Percentiles rank a stretch among this genome's conserved stretches.
These are phyloP conservation scores for Tuber magnatum DNA, from an alignment of 495 filamentous ascomycete genomes.

Conservation along the genomic window DNA sequence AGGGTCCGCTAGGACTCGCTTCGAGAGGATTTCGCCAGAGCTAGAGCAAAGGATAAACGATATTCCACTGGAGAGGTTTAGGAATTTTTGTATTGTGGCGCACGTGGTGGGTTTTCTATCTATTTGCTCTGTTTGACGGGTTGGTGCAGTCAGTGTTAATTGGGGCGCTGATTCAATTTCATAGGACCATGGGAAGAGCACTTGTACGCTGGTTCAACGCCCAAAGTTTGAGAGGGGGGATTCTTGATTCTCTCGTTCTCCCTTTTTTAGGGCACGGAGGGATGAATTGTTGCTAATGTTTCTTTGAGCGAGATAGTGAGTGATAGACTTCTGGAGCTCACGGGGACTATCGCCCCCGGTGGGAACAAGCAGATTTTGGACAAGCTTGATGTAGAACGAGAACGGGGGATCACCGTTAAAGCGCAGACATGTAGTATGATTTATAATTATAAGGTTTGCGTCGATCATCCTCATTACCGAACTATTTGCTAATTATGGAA, in stretches of 20 bases:
- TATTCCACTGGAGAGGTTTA: slow-evolving; percentile 84
- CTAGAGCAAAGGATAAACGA: slow-evolving; percentile 74
- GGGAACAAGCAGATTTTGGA: slow-evolving; percentile 93
- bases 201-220: slow-evolving; percentile 44
- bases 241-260: background rate
- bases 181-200: slow-evolving; percentile 89
- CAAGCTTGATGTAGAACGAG: slow-evolving; percentile 92
- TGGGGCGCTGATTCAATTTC: slow-evolving; percentile 6
- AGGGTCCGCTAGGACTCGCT: slow-evolving; percentile 8
- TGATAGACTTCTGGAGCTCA: slow-evolving; percentile 87
- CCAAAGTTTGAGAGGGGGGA: background rate
- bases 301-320: slow-evolving; percentile 46
- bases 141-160: background rate
- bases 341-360: slow-evolving; percentile 80
- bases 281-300: background rate
- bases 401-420: slow-evolving; percentile 96
- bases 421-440: slow-evolving; percentile 98
- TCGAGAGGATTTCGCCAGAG: slow-evolving; percentile 44
- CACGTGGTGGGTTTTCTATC: slow-evolving; percentile 55
- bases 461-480: background rate
- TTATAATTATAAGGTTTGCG: slow-evolving; percentile 56
- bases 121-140: background rate
- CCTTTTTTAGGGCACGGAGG: background rate
- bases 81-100: slow-evolving; percentile 97
- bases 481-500: background rate